A percentile compares a stretch with the other conserved stretches of the same genome.
phyloP scores from a whole-genome alignment of 768 basidiomycete genomes.

The Dentipellis sp. region DNA sequence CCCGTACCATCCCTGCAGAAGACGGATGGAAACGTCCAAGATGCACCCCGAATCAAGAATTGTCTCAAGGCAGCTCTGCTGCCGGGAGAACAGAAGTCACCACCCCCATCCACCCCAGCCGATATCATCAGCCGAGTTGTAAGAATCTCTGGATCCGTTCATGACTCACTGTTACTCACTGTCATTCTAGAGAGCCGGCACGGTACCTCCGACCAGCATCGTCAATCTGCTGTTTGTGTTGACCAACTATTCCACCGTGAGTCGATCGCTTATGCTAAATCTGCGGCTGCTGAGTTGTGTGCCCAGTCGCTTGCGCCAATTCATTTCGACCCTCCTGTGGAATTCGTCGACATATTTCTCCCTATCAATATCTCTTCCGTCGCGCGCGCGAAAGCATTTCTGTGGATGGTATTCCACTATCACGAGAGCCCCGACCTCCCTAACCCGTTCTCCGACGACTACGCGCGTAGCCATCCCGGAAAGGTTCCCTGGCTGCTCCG shows the following conservation, averaged over 20 bases:
- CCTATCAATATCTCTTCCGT: conserved; percentile 63
- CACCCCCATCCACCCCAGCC: conserved; percentile 64
- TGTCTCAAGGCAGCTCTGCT: conserved; percentile 77
- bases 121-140: conserved; percentile 66
- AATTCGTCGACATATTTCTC: conserved; percentile 80
- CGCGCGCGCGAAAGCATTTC: conserved; percentile 69
- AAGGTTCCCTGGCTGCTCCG: conserved; percentile 56
- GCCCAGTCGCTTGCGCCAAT: conserved; percentile 30
- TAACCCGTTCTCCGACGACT: conserved; percentile 74
- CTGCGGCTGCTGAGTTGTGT: neutral
- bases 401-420: conserved; percentile 81
- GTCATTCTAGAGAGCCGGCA: conserved; percentile 38
- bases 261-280: conserved; percentile 17
- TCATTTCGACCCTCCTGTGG: conserved; percentile 68
- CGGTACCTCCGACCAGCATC: conserved; percentile 73
- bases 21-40: conserved; percentile 81
- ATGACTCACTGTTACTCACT: conserved; percentile 6
- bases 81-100: conserved; percentile 53
- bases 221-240: conserved; percentile 83
- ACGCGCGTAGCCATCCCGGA: conserved; percentile 43
- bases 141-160: conserved; percentile 21
- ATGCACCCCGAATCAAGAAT: conserved; percentile 88
- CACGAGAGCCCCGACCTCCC: conserved; percentile 51
- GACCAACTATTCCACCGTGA: conserved; percentile 67
- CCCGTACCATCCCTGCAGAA: conserved; percentile 86